Conservation (phyloP, 371 early-diverging fungal species). For the Mortierella sp. region DNA sequence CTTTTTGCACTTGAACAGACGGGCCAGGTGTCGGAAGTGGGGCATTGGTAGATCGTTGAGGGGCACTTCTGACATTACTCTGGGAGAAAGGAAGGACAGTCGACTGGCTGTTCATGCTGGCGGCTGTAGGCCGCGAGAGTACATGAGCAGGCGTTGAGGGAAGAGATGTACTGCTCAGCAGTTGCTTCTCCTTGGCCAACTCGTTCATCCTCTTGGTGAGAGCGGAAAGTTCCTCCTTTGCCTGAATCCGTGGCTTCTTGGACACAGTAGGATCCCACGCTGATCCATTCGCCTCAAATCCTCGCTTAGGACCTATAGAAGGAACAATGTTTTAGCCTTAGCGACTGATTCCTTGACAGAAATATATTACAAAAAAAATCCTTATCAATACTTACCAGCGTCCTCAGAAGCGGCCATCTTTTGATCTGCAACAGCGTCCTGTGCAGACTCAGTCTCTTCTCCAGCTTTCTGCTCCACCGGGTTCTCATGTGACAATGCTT, state of each 20-base stretch:
- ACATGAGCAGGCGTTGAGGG: background rate
- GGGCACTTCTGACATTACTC: background rate
- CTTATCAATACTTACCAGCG: background rate
- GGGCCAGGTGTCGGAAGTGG: background rate
- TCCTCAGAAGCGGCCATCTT: background rate
- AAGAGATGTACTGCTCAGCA: background rate
- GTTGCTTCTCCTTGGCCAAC: conserved; percentile 22
- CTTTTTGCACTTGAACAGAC: background rate
- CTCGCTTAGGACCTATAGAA: conserved; percentile 19
- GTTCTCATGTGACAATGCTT: background rate
- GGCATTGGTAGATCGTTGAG: background rate
- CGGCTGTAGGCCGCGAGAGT: background rate
- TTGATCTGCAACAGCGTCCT: background rate
- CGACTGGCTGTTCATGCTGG: conserved; percentile 8
- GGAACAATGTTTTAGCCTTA: background rate
- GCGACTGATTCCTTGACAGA: background rate
- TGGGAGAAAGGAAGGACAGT: background rate
- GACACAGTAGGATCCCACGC: background rate
- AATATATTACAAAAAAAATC: background rate
- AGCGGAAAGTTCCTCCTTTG: conserved; percentile 23
- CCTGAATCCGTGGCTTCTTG: conserved; percentile 32
- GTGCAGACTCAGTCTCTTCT: background rate
- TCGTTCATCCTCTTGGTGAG: conserved; percentile 39
- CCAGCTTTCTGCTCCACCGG: background rate
- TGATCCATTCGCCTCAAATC: background rate